These are phyloP conservation scores for Paraphaeosphaeria minitans DNA, from an alignment of 2,329 filamentous ascomycete species.

Conservation along the genomic window DNA sequence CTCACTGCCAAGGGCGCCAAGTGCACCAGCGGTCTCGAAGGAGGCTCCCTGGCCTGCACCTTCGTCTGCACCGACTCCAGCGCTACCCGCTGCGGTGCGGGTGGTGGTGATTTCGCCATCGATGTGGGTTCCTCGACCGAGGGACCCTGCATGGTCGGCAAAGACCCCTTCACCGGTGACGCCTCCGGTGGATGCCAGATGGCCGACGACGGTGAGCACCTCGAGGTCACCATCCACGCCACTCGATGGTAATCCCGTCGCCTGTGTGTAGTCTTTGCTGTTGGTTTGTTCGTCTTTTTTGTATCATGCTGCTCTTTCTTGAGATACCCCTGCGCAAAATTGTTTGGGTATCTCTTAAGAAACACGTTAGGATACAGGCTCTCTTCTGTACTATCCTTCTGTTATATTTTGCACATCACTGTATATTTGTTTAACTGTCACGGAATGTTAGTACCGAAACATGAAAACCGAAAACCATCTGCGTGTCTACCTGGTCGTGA, in stretches of 20 bases:
- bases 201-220: conserved; percentile 29
- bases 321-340: conserved; percentile 24
- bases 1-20: conserved; percentile 48
- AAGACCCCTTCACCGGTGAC: conserved; percentile 34
- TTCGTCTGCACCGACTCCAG: conserved; percentile 48
- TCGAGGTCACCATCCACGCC: conserved; percentile 31
- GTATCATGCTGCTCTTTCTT: conserved; percentile 28
- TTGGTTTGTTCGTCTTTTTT: conserved; percentile 20
- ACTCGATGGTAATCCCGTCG: conserved; percentile 11
- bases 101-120: conserved; percentile 47
- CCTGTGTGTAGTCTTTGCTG: conserved; percentile 18
- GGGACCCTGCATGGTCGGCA: conserved; percentile 32
- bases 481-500: neutral
- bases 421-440: conserved; percentile 38
- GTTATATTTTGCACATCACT: conserved; percentile 20
- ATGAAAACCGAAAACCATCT: conserved; percentile 19
- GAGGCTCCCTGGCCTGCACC: conserved; percentile 39
- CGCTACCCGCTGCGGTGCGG: conserved; percentile 39
- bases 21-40: conserved; percentile 50
- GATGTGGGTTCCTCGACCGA: conserved; percentile 29
- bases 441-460: conserved; percentile 15
- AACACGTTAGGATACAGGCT: conserved; percentile 20
- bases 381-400: conserved; percentile 13
- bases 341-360: conserved; percentile 25
- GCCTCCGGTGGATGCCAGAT: conserved; percentile 42